Base-by-base conservation (phyloP, 2,329 filamentous ascomycete genomes). In the Penicillium glabrum region DNA sequence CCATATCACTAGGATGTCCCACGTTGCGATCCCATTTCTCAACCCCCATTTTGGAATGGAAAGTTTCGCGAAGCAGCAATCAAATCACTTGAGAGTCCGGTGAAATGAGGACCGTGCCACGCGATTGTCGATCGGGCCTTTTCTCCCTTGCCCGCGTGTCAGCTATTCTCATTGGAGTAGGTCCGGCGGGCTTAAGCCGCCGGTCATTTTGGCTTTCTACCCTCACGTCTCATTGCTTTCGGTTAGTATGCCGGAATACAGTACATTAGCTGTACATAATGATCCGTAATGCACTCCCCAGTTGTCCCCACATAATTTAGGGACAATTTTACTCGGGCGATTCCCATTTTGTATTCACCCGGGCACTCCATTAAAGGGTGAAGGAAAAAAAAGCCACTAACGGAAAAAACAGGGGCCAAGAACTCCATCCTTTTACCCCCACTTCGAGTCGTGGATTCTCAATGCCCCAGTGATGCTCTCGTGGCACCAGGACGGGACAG, bases 401-500 rank as follows among this genome's bases (percentile, higher is more conserved):
- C 39, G 39, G 19, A 19, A 13, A 41, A 41, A 41, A 11, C 11
- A 41, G 39, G 39, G 37, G 19, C n/a, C 43, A 39, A 53, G n/a
- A 19, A 14, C 41, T 19, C 35, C 26, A 10, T 27, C 27, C 35
- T 39, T 19, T 46, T 26, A 14, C 19, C 23, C 45, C 26, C 45
- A 46, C 27, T 13, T n/a, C 14, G 29, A 44, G 16, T 26, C 24
- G 19, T 31, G 45, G 10, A 46, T 29, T 46, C 45, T 19, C 19
- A 11, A 46, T 29, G 45, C 26, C 39, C 43, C 27, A 46, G 54
- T 50, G 48, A 53, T 58, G 51, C 37, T 52, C 46, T 60, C 58
- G 56, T 58, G 59, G 59, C 60, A 59, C 59, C 48, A 58, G 45
- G 31, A 46, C 57, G 47, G 53, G 37, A 47, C 19, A 16, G 11